Evolutionary conservation across 2,329 filamentous ascomycete species (phyloP), one percentile per base, ranked within the genome.

Genomic region (Epicoccum nigrum): DNA sequence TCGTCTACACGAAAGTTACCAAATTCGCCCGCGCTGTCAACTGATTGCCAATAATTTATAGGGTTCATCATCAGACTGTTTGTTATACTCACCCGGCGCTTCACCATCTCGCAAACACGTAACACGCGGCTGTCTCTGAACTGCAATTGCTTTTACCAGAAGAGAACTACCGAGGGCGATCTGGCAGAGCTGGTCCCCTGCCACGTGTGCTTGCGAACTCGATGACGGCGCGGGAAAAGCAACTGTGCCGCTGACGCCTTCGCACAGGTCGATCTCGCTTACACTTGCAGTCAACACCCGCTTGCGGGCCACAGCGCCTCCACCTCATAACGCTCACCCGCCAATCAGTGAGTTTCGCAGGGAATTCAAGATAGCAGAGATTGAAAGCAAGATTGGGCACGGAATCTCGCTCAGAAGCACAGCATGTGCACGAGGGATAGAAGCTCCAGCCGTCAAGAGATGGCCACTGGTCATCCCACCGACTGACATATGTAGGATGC

Each of bases 221-320:
- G 39, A 43, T 47, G 39, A 15, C 45, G 28, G n/a, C 23, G 28
- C 48, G 43, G 49, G 49, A 47, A 47, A 46, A 39, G 33, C 38
- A 46, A 44, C 1, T 43, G 38, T 52, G 49, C 49, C 38, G 39
- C 43, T 52, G 49, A 52, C 49, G 49, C 43, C 49, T 40, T 38
- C 43, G 42, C 38, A 38, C 43, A 21, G 23, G 37, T 31, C 42
- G 28, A 47, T 52, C 28, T 52, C 43, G 49, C 49, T 52, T 47
- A 52, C 19, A 46, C 38, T 52, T 43, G 39, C 38, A 38, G 32
- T 27, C 49, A 25, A 47, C 48, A 37, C 49, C 43, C 43, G 2
- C 31, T 37, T 30, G 17, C 39, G 43, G 42, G 43, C 33, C 33
- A 34, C 38, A 43, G 11, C 33, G 43, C 49, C 42, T 51, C 48